Base-by-base conservation (phyloP, 1,284 basidiomycete genomes). In the Moniliophthora roreri region DNA sequence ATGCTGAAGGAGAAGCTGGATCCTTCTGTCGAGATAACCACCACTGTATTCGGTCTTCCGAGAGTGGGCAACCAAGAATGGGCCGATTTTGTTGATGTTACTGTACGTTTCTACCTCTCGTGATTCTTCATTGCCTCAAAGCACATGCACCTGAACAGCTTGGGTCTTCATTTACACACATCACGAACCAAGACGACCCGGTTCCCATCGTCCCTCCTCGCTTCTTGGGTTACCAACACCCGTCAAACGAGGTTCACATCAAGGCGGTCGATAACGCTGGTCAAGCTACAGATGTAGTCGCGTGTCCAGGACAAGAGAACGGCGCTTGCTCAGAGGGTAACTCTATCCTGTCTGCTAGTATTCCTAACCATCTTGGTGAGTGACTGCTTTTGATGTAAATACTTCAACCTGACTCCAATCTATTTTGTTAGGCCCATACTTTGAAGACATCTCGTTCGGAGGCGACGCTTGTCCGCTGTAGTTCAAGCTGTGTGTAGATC, bases 31-130 rank as follows among this genome's bases (percentile, higher is more conserved):
- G 39, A 62, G 5, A 61, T 79, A 34, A 64, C 62, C 11, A 67
- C 73, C 1, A 68, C 70, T 13, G 69, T 76, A 21, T 79, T 78
- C 54, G 77, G 75, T 4, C 66, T 74, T 13, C 77, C 77, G 3
- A 66, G 78, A 13, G 66, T 65, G 11, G 76, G 77, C 0, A 76
- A 80, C 63, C 60, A 73, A 57, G 70, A 60, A 9, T 79, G 71
- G 64, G 77, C 78, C 1, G 62, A 78, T 56, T 71, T 77, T 55
- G 65, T 79, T 39, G 75, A 77, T 58, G 45, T 57, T n/a, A 61
- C 54, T 15, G 67, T 71, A 38, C 37, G 62, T 59, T 4, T 28
- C 36, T 28, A 13, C 11, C n/a, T 21, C 24, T 26, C 11, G n/a
- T n/a, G 36, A 13, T 21, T n/a, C 16, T 28, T 24, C 10, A 15